These are phyloP conservation scores for Eucalyptus albens DNA, from an alignment of 345 rosid species.

Conservation along the genomic window DNA sequence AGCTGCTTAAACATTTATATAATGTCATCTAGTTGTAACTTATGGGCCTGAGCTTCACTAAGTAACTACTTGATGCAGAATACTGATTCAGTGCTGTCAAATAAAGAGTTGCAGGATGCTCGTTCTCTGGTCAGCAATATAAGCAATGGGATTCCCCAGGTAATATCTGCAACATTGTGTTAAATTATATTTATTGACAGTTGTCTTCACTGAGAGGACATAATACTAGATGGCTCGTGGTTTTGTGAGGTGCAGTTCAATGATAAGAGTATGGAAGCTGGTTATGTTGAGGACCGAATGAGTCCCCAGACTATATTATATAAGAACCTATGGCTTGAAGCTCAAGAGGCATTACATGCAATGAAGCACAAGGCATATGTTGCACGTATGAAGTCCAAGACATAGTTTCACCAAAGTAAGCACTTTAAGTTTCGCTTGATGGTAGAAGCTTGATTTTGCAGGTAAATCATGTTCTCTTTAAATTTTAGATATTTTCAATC, in stretches of 20 bases:
- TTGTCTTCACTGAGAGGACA: background rate
- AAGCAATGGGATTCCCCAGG: slow-evolving; percentile 11
- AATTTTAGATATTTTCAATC: background rate
- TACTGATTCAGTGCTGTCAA: background rate
- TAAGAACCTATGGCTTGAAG: slow-evolving; percentile 27
- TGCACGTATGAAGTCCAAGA: background rate
- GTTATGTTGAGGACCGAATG: slow-evolving; percentile 5
- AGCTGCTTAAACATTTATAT: background rate
- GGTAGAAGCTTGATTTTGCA: background rate
- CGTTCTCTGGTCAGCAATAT: slow-evolving; percentile 7
- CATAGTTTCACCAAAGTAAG: background rate
- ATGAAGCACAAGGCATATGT: slow-evolving; percentile 16
- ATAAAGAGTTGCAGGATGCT: slow-evolving; percentile 1
- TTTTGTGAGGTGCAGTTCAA: slow-evolving; percentile 12
- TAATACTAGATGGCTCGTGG: background rate
- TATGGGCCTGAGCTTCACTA: background rate
- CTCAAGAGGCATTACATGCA: slow-evolving; percentile 24
- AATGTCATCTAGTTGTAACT: background rate
- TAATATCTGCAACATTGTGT: background rate
- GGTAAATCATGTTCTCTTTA: background rate
- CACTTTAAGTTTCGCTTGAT: background rate
- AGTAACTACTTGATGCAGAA: background rate
- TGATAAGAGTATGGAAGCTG: slow-evolving; percentile 1
- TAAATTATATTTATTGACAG: background rate
- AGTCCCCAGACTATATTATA: slow-evolving; percentile 13